These are phyloP conservation scores for Leptodermis oblonga DNA, from an alignment of 257 asterid species.

Conservation along the genomic window DNA sequence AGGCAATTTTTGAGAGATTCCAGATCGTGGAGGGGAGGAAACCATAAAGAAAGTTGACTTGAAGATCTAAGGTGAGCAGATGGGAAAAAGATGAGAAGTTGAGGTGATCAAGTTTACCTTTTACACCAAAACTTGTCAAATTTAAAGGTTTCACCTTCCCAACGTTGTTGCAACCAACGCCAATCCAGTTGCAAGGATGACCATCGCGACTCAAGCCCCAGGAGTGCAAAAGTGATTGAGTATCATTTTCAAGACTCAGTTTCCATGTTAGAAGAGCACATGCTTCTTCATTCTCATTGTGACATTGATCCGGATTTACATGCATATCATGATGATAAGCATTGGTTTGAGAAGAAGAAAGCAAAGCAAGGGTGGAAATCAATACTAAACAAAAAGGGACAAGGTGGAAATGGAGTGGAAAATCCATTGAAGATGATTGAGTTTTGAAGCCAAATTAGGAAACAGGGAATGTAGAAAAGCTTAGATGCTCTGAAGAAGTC, in stretches of 20 bases:
- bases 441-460: too few relatives aligned
- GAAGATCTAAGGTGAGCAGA: neutral
- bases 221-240: slow-evolving; percentile 12
- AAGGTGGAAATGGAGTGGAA: too few relatives aligned
- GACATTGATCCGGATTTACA: too few relatives aligned
- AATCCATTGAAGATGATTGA: too few relatives aligned
- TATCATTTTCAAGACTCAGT: slow-evolving; percentile 17
- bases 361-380: too few relatives aligned
- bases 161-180: slow-evolving; percentile 14
- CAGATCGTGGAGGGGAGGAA: slow-evolving; percentile 18
- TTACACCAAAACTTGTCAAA: slow-evolving; percentile 11
- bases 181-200: slow-evolving; percentile 16
- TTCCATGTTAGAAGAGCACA: slow-evolving; percentile 26
- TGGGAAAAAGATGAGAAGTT: slow-evolving; percentile 14
- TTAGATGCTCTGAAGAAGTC: too few relatives aligned
- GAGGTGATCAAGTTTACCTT: slow-evolving; percentile 17
- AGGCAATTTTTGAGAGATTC: slow-evolving; percentile 4
- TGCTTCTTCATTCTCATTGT: too few relatives aligned
- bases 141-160: slow-evolving; percentile 8
- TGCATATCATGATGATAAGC: too few relatives aligned
- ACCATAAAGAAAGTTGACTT: slow-evolving; percentile 22
- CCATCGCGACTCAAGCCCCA: slow-evolving; percentile 9
- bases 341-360: too few relatives aligned
- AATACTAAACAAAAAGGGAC: too few relatives aligned
- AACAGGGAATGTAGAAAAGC: too few relatives aligned